Evolutionary conservation across 2,329 filamentous ascomycete species (phyloP), one percentile per base, ranked within the genome.

Genomic region (Fusarium bulbicola): DNA sequence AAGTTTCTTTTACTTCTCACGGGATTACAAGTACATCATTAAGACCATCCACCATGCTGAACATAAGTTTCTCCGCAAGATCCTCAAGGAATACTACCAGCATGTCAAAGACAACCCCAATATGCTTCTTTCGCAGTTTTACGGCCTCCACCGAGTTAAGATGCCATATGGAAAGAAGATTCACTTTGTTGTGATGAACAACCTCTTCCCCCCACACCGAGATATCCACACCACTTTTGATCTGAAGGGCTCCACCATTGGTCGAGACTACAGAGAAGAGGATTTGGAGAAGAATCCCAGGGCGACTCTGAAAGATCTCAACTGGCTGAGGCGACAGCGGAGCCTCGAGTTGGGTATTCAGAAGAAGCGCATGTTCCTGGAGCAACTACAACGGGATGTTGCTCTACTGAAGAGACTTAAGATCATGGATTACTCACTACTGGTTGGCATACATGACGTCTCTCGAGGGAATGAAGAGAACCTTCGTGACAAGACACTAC

Each of bases 21-120:
- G 96, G 78, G 96, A 99, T 84, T 99, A 99, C 88, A 98, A 98
- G 84, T 99, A 99, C 84, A 99, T 99, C 84, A 99, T 99, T 89
- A 99, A 99, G 85, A 99, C 96, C 28, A 98, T 99, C 76, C 96
- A 99, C 81, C 96, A 98, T 78, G 91, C 91, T 76, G 96, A 99
- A 82, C 93, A 95, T 86, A 95, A 95, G 79, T 95, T 95, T 73
- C 87, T 97, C 54, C 88, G 93, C 58, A 95, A 92, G 82, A 93
- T 95, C 65, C 85, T 97, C 64, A 94, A 92, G 80, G 93, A 98
- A 69, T 99, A 99, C 83, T 98, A 98, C 84, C 87, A 93, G 63
- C 96, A 99, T 81, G 94, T 98, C 74, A 91, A 91, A 77, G 89
- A 95, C 40, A 98, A 99, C 82, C 96, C 96, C 12, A 97, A 99